Evolutionary conservation across 2,329 filamentous ascomycete species (phyloP).

Genomic region (Pyricularia sp.): DNA sequence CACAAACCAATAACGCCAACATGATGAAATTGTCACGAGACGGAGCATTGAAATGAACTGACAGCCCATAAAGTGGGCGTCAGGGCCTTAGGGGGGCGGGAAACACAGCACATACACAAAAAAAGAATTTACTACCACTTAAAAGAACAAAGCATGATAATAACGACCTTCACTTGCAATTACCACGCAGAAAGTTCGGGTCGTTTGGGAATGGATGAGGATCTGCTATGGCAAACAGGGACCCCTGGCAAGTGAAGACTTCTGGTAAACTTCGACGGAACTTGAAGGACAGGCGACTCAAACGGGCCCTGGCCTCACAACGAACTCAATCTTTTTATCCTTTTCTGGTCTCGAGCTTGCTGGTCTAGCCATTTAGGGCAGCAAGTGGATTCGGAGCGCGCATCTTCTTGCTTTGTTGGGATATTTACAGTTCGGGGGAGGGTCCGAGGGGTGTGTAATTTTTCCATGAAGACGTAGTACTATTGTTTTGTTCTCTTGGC

Average conservation of each 20-base stretch:
- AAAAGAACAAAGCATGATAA: neutral
- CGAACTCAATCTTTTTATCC: neutral
- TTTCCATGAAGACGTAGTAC: neutral
- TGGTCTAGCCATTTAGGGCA: neutral
- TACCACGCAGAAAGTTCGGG: neutral
- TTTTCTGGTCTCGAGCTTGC: neutral
- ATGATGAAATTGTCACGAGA: neutral
- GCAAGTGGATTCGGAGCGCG: neutral
- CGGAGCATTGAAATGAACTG: neutral
- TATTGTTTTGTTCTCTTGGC: neutral
- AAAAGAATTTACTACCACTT: neutral
- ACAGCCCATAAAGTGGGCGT: neutral
- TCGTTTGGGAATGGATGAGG: neutral
- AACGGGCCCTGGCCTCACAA: neutral
- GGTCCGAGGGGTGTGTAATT: neutral
- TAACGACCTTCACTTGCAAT: neutral
- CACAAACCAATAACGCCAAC: neutral
- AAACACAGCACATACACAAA: neutral
- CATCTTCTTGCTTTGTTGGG: neutral
- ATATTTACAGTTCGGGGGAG: neutral
- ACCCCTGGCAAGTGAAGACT: neutral
- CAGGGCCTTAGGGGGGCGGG: neutral
- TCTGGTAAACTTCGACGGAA: neutral
- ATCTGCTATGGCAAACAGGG: neutral
- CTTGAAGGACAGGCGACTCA: neutral